Base-by-base conservation (phyloP, 768 basidiomycete genomes). In the Hortiboletus flavorubellus region DNA sequence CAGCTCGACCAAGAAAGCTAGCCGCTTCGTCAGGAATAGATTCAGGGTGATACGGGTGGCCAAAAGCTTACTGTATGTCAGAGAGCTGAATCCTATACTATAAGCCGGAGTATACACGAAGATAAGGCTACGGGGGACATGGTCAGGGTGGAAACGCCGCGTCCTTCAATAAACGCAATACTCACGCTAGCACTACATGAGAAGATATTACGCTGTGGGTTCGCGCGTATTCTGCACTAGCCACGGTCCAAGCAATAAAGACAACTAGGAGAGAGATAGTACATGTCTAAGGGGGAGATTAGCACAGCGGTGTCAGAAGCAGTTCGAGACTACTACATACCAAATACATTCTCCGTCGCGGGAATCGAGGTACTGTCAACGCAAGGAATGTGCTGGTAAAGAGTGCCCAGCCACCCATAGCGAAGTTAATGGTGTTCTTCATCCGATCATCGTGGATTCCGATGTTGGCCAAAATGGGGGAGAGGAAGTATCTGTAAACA, bases 1-100 rank as follows among this genome's bases (percentile, higher is more conserved):
- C 31, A 87, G 64, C 60, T 86, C 85, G 18, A 86, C 83, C 56
- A 86, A 42, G 23, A 16, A 49, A 12, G 49, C 39, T 49, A 61
- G 15, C 35, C 35, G 8, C 26, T 26, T 35, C 15, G 14, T 60
- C 54, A 49, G 6, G 8, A 8, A 8, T 8, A 30, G 5, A 10
- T 16, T 16, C 8, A 26, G n/a, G 3, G 7, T 18, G 18, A 34
- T 7, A 16, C 21, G 21, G 21, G 21, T 21, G 21, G 21, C 26
- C 0, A 12, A n/a, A 23, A 5, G 2, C 58, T 53, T 18, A 64
- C 62, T 38, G 11, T 60, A 64, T 4, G 26, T 34, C 40, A 64
- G 16, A 23, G 50, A 30, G 9, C 14, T 49, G 35, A 53, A 63
- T 9, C 12, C 64, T 15, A 59, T 2, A 16, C 60, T 63, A 14